Percentiles rank a stretch among this genome's conserved stretches.
Evolutionary conservation across 345 rosid species (phyloP).

Genomic region (Eucalyptus caleyi): DNA sequence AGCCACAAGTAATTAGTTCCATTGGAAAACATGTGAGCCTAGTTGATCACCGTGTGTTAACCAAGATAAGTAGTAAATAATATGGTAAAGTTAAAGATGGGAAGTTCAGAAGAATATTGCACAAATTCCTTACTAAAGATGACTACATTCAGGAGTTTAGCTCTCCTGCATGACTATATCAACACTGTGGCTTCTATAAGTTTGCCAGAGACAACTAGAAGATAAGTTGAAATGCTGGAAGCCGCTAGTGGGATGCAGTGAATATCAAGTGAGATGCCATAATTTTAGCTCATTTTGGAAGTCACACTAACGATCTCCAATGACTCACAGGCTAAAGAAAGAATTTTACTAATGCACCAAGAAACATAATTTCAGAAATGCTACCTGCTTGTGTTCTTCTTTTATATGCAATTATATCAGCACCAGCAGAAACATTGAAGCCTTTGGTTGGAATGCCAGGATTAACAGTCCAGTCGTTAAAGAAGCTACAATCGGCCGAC

Average conservation of each 20-base stretch:
- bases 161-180: neutral
- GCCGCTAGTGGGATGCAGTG: neutral
- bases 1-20: neutral
- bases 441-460: constrained; percentile 31
- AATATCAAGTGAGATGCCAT: neutral
- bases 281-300: neutral
- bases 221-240: neutral
- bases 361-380: constrained; percentile 5
- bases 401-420: constrained; percentile 8
- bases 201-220: neutral
- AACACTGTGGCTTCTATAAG: neutral
- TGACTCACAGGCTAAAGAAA: neutral
- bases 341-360: neutral
- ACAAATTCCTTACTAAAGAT: neutral
- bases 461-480: constrained; percentile 70
- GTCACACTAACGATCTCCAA: neutral
- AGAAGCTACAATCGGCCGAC: constrained; percentile 91
- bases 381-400: constrained; percentile 28
- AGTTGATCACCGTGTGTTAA: neutral
- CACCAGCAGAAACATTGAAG: constrained; percentile 5
- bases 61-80: neutral
- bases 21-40: neutral
- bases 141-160: neutral
- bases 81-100: neutral
- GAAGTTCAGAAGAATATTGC: neutral